A percentile compares a stretch with the other conserved stretches of the same genome.
These are phyloP conservation scores for Volvox carteri DNA, from an alignment of 163 green algal genomes.

Conservation along the genomic window DNA sequence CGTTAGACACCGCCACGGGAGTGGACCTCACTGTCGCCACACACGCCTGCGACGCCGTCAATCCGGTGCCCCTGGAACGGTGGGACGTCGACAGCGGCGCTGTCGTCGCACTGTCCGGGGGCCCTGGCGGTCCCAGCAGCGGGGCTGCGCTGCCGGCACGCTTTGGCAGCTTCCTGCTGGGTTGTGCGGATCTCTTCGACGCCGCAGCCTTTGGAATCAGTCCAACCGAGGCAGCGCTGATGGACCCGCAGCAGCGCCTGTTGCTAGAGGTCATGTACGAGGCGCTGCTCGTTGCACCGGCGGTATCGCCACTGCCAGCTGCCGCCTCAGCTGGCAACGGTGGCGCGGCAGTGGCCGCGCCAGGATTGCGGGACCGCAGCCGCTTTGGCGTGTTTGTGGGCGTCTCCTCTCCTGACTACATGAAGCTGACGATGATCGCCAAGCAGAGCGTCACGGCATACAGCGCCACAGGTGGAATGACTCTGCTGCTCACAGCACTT, in stretches of 20 bases:
- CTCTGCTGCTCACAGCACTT: background rate
- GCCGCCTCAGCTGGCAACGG: background rate
- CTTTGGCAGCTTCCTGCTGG: conserved; percentile 75
- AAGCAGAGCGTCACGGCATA: conserved; percentile 66
- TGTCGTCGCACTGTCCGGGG: background rate
- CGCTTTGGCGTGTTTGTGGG: conserved; percentile 78
- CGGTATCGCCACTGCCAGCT: background rate
- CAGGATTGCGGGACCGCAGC: background rate
- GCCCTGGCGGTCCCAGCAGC: background rate
- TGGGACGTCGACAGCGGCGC: conserved; percentile 56
- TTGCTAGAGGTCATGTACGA: conserved; percentile 66
- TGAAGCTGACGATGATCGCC: conserved; percentile 30
- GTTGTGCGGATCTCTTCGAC: conserved; percentile 79
- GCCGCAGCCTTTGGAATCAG: conserved; percentile 72
- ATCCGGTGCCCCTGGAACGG: conserved; percentile 52
- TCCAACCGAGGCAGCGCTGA: conserved; percentile 72
- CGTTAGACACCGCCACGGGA: background rate
- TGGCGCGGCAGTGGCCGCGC: background rate
- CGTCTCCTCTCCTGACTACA: conserved; percentile 69
- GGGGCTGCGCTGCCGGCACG: background rate
- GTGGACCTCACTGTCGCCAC: background rate
- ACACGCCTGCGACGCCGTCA: conserved; percentile 18
- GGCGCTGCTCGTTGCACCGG: background rate
- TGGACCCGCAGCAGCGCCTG: conserved; percentile 91
- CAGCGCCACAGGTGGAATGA: conserved; percentile 63